Evolutionary conservation across 2,329 filamentous ascomycete genomes (phyloP).

Genomic region (Fusarium sterilihyphosum): DNA sequence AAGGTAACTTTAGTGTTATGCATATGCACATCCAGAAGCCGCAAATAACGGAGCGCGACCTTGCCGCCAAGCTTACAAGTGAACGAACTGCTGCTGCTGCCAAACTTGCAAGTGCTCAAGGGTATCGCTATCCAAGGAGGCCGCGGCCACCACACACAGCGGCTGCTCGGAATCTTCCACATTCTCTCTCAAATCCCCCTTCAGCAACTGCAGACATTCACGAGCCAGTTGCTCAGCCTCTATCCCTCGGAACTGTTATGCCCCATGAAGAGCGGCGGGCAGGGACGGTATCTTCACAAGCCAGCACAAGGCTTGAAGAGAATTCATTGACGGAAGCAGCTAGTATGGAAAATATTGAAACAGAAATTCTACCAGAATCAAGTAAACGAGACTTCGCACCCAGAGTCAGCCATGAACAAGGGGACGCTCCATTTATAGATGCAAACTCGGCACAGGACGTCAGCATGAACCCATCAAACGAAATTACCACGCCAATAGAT

Average conservation of each 20-base stretch:
- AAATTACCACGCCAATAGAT: not conserved
- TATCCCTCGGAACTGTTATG: not conserved
- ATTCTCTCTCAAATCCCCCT: conserved; percentile 2
- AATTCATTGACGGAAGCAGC: conserved; percentile 4
- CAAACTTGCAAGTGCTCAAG: conserved; percentile 62
- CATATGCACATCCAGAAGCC: conserved; percentile 64
- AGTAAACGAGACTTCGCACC: not conserved
- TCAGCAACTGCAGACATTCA: not conserved
- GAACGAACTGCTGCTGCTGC: conserved; percentile 69
- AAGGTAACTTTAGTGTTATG: conserved; percentile 72
- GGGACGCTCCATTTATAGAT: not conserved
- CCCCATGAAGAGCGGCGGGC: not conserved
- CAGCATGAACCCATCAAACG: not conserved
- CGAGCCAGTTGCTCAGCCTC: not conserved
- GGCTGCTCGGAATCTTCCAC: not conserved
- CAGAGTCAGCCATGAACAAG: not conserved
- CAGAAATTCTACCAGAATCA: not conserved
- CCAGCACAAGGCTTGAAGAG: not conserved
- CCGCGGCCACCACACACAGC: conserved; percentile 50
- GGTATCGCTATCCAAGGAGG: conserved; percentile 62
- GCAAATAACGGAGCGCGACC: conserved; percentile 60
- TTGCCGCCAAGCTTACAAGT: conserved; percentile 68
- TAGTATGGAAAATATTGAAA: not conserved
- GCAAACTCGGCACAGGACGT: not conserved
- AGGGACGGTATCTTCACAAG: not conserved